Base-by-base conservation (phyloP, 2,329 filamentous ascomycete genomes). In the Nemania sp. region DNA sequence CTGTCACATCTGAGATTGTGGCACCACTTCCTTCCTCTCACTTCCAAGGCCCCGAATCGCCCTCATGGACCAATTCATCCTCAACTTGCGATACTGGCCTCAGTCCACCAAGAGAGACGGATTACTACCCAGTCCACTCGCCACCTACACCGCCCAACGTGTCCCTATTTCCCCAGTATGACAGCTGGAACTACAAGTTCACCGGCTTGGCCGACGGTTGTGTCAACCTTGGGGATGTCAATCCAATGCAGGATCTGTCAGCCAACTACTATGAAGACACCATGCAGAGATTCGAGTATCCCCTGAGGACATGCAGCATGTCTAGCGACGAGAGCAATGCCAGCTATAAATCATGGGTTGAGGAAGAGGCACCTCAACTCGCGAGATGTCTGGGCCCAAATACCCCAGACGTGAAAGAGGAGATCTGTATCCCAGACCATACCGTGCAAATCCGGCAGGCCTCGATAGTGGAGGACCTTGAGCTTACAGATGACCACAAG, bases 81-180 rank as follows among this genome's bases (percentile, higher is more conserved):
- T 76, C 76, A 20, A 72, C 72, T 0, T 75, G 74, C 57, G 74
- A 76, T 58, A 75, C 73, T 53, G 71, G 69, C 25, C 70, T 72
- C 20, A 80, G 77, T 39, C 77, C 77, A 15, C 72, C 71, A 3
- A 68, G 74, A 4, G 77, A 79, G n/a, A 74, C 73, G 56, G 78
- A 81, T 52, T 70, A 72, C 21, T 74, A 71, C 52, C 71, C 72
- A 53, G 69, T 72, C 55, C 63, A 69, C 50, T 70, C 71, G n/a
- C 78, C 77, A 10, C 68, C 71, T 29, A 79, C 79, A 2, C 77
- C 77, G 1, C 69, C 73, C 12, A 78, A 78, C 45, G 67, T 71
- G 32, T 55, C 66, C 21, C 48, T 71, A 17, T 66, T 73, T 47
- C 70, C 75, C n/a, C 73, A 74, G 1, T 74, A 65, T 43, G 74